Conservation (phyloP, 805 yeast genomes). For the Ogataea degrootiae region DNA sequence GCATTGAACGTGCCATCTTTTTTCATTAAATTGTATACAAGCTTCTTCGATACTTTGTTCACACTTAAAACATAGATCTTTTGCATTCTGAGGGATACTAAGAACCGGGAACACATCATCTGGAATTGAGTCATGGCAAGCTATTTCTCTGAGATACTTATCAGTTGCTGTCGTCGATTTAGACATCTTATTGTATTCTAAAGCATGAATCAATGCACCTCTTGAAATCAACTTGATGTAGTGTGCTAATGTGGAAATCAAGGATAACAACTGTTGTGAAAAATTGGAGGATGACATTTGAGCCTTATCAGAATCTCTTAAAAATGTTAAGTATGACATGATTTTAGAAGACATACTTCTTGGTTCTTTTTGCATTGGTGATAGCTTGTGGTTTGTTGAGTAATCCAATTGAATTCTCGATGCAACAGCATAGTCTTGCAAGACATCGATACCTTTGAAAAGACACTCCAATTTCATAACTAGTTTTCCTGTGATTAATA, state of each 20-base stretch:
- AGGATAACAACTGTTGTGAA: constrained; percentile 66
- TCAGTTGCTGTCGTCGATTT: constrained; percentile 61
- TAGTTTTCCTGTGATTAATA: constrained; percentile 64
- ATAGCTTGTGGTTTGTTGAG: constrained; percentile 24
- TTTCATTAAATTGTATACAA: constrained; percentile 58
- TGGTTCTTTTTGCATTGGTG: constrained; percentile 57
- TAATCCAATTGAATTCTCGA: constrained; percentile 19
- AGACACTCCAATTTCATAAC: constrained; percentile 71
- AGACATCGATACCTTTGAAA: constrained; percentile 66
- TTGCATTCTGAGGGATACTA: constrained; percentile 51
- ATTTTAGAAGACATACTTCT: constrained; percentile 83
- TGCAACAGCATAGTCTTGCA: constrained; percentile 21
- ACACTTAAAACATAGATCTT: constrained; percentile 75
- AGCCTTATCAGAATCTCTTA: constrained; percentile 51
- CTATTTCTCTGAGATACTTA: constrained; percentile 51
- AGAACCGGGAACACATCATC: constrained; percentile 37
- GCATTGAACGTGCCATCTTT: constrained; percentile 82
- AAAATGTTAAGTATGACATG: constrained; percentile 80
- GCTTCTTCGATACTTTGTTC: constrained; percentile 74
- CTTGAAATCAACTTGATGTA: constrained; percentile 81
- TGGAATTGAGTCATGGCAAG: constrained; percentile 39
- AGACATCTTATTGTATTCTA: constrained; percentile 56
- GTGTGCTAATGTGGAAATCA: constrained; percentile 90
- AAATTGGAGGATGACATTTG: constrained; percentile 33
- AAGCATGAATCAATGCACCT: constrained; percentile 70